Evolutionary conservation across 106 monocot genomes (phyloP).

Genomic region (Dactylorhiza incarnata): DNA sequence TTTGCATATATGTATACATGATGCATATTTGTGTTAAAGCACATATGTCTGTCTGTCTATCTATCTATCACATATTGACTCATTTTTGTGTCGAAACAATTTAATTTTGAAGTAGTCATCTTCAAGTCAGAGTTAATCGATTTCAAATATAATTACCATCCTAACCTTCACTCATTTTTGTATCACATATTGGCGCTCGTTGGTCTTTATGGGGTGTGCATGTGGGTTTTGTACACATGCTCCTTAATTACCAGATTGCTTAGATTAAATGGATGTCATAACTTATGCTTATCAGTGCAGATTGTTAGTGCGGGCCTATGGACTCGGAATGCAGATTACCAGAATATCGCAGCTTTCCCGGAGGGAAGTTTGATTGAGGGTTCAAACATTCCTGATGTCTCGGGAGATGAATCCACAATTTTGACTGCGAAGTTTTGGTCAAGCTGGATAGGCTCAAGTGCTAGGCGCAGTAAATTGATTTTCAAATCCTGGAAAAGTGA

Average conservation of each 20-base stretch:
- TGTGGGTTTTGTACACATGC: neutral
- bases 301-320: constrained; percentile 72
- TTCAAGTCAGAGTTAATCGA: too few relatives aligned
- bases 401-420: constrained; percentile 49
- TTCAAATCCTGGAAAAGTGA: constrained; percentile 73
- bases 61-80: too few relatives aligned
- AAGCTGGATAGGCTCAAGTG: constrained; percentile 58
- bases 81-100: too few relatives aligned
- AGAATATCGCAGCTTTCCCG: constrained; percentile 26
- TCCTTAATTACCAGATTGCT: neutral
- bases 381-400: constrained; percentile 29
- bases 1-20: too few relatives aligned
- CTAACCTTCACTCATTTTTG: neutral
- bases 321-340: constrained; percentile 32
- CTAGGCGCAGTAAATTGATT: constrained; percentile 55
- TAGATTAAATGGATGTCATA: neutral
- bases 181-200: neutral
- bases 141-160: too few relatives aligned
- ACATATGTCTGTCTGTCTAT: too few relatives aligned
- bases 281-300: constrained; percentile 27
- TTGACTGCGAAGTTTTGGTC: constrained; percentile 67
- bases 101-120: too few relatives aligned
- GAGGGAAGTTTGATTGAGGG: constrained; percentile 20
- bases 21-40: too few relatives aligned
- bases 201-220: neutral